These are phyloP conservation scores for Ligustrum vulgare DNA, from an alignment of 257 asterid genomes.

Conservation along the genomic window DNA sequence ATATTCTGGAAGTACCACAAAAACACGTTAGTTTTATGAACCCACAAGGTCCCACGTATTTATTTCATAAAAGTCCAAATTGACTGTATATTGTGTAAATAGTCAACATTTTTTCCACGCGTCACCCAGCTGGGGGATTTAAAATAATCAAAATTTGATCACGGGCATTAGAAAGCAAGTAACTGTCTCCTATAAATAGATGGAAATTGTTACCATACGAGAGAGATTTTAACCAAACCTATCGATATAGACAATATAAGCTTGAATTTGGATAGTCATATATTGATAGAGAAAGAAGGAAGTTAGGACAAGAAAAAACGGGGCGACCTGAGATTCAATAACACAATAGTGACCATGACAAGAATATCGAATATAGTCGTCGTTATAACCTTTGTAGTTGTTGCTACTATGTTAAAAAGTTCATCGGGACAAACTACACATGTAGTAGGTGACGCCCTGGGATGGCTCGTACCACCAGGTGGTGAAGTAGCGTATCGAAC, in stretches of 20 bases:
- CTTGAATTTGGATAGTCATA: background rate
- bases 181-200: constrained; percentile 26
- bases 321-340: constrained; percentile 44
- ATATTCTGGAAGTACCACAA: constrained; percentile 23
- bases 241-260: background rate
- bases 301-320: background rate
- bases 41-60: background rate
- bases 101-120: constrained; percentile 11
- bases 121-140: constrained; percentile 6
- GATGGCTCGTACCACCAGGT: constrained; percentile 66
- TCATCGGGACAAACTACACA: constrained; percentile 64
- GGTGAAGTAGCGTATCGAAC: constrained; percentile 50
- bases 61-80: background rate
- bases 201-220: background rate
- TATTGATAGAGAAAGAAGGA: background rate
- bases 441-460: constrained; percentile 61
- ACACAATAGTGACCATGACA: constrained; percentile 45
- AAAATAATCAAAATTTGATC: background rate
- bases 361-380: constrained; percentile 29
- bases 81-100: constrained; percentile 4
- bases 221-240: too few relatives aligned
- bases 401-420: constrained; percentile 34
- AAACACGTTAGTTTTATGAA: constrained; percentile 14
- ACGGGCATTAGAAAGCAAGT: background rate
- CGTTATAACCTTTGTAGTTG: constrained; percentile 33